phyloP scores from a whole-genome alignment of 2,329 filamentous ascomycete species.

The Penicillium griseofulvum region DNA sequence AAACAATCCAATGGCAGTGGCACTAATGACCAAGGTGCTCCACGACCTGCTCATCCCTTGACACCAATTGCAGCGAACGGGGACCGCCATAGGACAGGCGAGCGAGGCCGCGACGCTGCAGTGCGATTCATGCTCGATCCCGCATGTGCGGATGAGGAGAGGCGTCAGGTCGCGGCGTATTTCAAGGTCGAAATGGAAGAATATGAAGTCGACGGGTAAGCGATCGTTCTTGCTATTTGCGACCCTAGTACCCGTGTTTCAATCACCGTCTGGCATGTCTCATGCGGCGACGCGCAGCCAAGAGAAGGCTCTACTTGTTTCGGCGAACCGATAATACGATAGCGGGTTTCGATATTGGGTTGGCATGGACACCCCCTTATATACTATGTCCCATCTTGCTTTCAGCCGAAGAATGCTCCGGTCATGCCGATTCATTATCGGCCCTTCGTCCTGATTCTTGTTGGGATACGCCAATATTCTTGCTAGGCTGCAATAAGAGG shows the following conservation, averaged over 20 bases:
- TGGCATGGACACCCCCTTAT: not conserved
- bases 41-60: conserved; percentile 33
- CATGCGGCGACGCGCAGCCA: not conserved
- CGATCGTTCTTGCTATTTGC: not conserved
- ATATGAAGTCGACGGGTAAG: conserved; percentile 41
- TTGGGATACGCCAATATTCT: not conserved
- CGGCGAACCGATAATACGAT: too few relatives aligned
- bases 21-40: conserved; percentile 10
- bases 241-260: not conserved
- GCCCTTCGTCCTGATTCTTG: not conserved
- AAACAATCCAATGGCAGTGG: conserved; percentile 14
- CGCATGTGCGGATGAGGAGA: conserved; percentile 70
- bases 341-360: not conserved
- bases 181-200: conserved; percentile 76
- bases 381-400: not conserved
- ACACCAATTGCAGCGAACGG: conserved; percentile 48
- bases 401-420: not conserved
- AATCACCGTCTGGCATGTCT: not conserved
- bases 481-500: not conserved
- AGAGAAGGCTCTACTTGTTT: not conserved
- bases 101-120: conserved; percentile 64
- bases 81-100: conserved; percentile 44
- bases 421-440: not conserved
- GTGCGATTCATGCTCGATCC: conserved; percentile 87
- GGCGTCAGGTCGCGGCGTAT: conserved; percentile 63